A percentile compares a stretch with the other conserved stretches of the same genome.
These are phyloP conservation scores for Colletotrichum navitas DNA, from an alignment of 2,329 filamentous ascomycete species.

Conservation along the genomic window DNA sequence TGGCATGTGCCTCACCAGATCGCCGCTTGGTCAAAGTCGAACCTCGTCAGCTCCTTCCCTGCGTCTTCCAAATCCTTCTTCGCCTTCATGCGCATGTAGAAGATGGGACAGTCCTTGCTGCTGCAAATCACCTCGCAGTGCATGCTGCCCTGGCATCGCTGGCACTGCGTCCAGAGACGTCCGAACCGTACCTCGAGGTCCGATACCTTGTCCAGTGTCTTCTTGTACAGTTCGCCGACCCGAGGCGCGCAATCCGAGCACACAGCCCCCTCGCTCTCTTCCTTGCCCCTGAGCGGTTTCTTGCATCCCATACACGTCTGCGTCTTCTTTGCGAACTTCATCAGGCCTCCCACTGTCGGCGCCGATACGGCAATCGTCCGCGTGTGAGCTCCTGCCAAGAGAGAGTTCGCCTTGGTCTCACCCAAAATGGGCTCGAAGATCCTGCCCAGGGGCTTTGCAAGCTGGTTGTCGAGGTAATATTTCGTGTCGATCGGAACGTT, in stretches of 20 bases:
- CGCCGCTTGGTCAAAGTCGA: conserved; percentile 86
- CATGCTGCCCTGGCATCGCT: conserved; percentile 96
- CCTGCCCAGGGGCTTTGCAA: conserved; percentile 91
- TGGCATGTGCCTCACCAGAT: conserved; percentile 58
- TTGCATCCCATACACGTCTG: conserved; percentile 99
- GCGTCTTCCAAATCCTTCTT: conserved; percentile 98
- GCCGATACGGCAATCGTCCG: conserved; percentile 94
- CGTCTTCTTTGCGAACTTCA: conserved; percentile 99
- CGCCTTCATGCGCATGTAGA: conserved; percentile 99
- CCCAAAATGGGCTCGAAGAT: conserved; percentile 99
- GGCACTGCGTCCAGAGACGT: conserved; percentile 96
- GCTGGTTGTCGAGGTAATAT: conserved; percentile 98
- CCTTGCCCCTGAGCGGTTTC: conserved; percentile 86
- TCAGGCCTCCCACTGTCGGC: conserved; percentile 90
- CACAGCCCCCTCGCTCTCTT: conserved; percentile 87
- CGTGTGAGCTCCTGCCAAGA: conserved; percentile 94
- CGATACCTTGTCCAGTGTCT: conserved; percentile 87
- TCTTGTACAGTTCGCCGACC: conserved; percentile 93
- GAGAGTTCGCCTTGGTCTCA: conserved; percentile 87
- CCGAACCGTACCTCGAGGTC: conserved; percentile 95
- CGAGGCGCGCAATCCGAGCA: conserved; percentile 88
- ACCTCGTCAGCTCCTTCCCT: conserved; percentile 88
- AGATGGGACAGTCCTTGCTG: conserved; percentile 96
- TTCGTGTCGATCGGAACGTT: conserved; percentile 98
- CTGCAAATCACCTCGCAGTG: conserved; percentile 99